Percentiles rank a stretch among this genome's conserved stretches.
phyloP scores from a whole-genome alignment of 139 green algal species.

The Chlamydomonas asymmetrica region DNA sequence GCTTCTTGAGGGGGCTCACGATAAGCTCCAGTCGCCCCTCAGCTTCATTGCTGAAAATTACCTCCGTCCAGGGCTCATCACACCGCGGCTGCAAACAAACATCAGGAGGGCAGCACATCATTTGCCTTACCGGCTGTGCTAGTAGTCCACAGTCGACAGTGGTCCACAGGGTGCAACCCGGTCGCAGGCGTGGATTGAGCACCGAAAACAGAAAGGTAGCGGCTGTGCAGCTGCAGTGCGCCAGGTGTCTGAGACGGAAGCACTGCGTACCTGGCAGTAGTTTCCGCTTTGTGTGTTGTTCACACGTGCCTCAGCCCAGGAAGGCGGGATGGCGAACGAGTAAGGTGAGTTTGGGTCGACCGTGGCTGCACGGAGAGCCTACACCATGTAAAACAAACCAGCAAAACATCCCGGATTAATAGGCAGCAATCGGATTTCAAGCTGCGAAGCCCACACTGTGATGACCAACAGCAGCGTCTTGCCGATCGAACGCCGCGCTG shows the following conservation, averaged over 20 bases:
- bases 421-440: not conserved
- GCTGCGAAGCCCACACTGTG: not conserved
- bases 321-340: conserved; percentile 40
- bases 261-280: conserved; percentile 63
- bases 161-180: too few relatives aligned
- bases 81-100: conserved; percentile 23
- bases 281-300: conserved; percentile 66
- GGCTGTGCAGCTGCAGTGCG: too few relatives aligned
- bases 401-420: conserved; percentile 10
- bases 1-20: conserved; percentile 69
- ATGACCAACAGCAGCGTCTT: not conserved
- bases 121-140: too few relatives aligned
- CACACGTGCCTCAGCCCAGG: conserved; percentile 39
- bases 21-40: conserved; percentile 71
- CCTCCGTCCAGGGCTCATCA: conserved; percentile 77
- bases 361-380: conserved; percentile 42
- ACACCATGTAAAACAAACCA: not conserved
- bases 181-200: too few relatives aligned
- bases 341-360: conserved; percentile 43
- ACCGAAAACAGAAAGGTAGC: too few relatives aligned
- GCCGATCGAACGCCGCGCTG: not conserved
- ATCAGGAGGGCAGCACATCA: too few relatives aligned
- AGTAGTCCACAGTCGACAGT: too few relatives aligned
- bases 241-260: not conserved
- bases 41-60: conserved; percentile 53